Evolutionary conservation across 352 stramenopile genomes (phyloP).

Genomic region (Globisporangium recalcitrans): DNA sequence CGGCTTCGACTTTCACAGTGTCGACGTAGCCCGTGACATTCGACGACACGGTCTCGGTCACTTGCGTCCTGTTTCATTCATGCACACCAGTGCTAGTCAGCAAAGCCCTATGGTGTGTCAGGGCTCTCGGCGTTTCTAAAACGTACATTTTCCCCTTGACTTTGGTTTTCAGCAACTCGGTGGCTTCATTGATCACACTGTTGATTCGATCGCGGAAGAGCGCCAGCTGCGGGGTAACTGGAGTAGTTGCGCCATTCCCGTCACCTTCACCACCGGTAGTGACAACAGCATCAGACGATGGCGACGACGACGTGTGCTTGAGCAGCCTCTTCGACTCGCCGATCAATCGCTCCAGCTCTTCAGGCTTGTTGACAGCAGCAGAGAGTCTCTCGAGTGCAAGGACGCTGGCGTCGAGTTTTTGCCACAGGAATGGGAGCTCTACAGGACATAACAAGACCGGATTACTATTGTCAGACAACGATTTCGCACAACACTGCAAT

Average conservation of each 20-base stretch:
- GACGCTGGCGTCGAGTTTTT: conserved; percentile 48
- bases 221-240: conserved; percentile 20
- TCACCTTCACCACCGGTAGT: background rate
- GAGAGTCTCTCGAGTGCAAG: conserved; percentile 42
- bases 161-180: conserved; percentile 33
- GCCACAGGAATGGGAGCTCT: conserved; percentile 44
- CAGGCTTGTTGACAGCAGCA: conserved; percentile 40
- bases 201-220: conserved; percentile 47
- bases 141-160: conserved; percentile 60
- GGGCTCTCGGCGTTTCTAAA: background rate
- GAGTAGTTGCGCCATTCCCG: background rate
- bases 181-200: conserved; percentile 40
- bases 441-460: background rate
- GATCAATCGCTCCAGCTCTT: conserved; percentile 53
- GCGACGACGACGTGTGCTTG: conserved; percentile 15
- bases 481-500: too few species aligned
- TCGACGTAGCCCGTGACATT: conserved; percentile 55
- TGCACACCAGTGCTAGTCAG: background rate
- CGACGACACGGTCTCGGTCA: conserved; percentile 45
- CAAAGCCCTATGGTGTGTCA: background rate
- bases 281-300: background rate
- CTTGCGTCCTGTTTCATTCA: conserved; percentile 31
- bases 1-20: conserved; percentile 51
- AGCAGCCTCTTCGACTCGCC: conserved; percentile 48
- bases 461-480: too few species aligned